phyloP scores from a whole-genome alignment of 2,329 filamentous ascomycete genomes.

The Pezicula radicicola region DNA sequence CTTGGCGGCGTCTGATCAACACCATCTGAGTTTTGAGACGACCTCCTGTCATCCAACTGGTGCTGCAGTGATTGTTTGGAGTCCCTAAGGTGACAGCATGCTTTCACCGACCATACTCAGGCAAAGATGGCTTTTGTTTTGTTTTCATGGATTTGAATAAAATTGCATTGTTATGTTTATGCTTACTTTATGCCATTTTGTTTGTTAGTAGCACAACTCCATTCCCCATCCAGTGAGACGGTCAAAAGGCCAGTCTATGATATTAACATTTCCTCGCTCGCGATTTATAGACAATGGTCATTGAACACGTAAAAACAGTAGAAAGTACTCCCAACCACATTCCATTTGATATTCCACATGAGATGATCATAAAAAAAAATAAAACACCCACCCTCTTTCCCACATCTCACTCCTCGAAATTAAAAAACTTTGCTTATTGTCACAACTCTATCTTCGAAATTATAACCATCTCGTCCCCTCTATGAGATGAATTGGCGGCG shows the following conservation, averaged over 20 bases:
- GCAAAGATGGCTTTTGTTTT: too few species aligned
- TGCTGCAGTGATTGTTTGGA: too few species aligned
- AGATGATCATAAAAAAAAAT: constrained; percentile 6
- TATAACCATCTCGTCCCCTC: constrained; percentile 3
- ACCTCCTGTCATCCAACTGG: too few species aligned
- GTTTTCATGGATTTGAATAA: too few species aligned
- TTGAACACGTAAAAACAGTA: constrained; percentile 10
- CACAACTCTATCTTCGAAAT: not conserved
- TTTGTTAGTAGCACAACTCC: not conserved
- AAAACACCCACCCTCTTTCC: constrained; percentile 7
- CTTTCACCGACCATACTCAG: too few species aligned
- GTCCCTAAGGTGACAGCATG: too few species aligned
- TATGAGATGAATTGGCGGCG: constrained; percentile 19
- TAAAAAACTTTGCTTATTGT: constrained; percentile 1
- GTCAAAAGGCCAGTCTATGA: constrained; percentile 5
- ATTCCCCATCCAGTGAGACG: not conserved
- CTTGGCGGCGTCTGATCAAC: too few species aligned
- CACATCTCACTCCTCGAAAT: constrained; percentile 12
- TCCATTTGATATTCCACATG: not conserved
- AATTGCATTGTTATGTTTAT: too few species aligned
- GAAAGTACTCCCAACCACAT: constrained; percentile 2
- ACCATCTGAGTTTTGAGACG: too few species aligned
- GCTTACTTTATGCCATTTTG: too few species aligned
- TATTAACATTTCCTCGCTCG: constrained; percentile 10
- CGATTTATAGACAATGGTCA: constrained; percentile 16